Evolutionary conservation across 1,139 yeast genomes (phyloP).

Genomic region (Pichia sp.): DNA sequence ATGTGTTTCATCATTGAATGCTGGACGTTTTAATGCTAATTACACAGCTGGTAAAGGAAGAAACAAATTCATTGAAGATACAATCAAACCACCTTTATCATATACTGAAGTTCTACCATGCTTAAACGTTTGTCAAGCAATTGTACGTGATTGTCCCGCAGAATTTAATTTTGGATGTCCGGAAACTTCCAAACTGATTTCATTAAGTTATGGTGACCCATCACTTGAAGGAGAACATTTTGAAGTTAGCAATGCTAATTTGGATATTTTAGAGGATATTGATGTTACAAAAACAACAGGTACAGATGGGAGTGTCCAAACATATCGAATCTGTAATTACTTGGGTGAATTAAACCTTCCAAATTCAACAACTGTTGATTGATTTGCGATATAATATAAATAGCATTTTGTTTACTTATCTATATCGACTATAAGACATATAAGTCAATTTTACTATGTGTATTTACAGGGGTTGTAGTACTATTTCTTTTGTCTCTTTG

Average conservation of each 20-base stretch:
- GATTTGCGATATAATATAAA: neutral
- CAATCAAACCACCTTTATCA: slow-evolving; percentile 50
- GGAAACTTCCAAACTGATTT: slow-evolving; percentile 32
- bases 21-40: slow-evolving; percentile 38
- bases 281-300: neutral
- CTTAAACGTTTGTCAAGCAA: slow-evolving; percentile 66
- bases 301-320: slow-evolving; percentile 1
- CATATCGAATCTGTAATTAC: slow-evolving; percentile 14
- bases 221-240: slow-evolving; percentile 22
- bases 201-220: slow-evolving; percentile 39
- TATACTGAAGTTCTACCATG: slow-evolving; percentile 88
- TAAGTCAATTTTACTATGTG: too few species aligned
- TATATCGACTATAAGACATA: too few species aligned
- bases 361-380: neutral
- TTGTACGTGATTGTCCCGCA: slow-evolving; percentile 81
- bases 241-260: neutral
- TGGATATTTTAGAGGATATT: neutral
- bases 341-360: slow-evolving; percentile 6
- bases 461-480: too few species aligned
- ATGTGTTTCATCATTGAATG: slow-evolving; percentile 48
- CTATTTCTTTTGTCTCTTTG: slow-evolving; percentile 11
- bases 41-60: slow-evolving; percentile 54
- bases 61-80: slow-evolving; percentile 49
- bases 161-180: slow-evolving; percentile 76
- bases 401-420: neutral